Evolutionary conservation across 306 rosid genomes (phyloP), one percentile per base, ranked within the genome.

Genomic region (Mimosa pudica): DNA sequence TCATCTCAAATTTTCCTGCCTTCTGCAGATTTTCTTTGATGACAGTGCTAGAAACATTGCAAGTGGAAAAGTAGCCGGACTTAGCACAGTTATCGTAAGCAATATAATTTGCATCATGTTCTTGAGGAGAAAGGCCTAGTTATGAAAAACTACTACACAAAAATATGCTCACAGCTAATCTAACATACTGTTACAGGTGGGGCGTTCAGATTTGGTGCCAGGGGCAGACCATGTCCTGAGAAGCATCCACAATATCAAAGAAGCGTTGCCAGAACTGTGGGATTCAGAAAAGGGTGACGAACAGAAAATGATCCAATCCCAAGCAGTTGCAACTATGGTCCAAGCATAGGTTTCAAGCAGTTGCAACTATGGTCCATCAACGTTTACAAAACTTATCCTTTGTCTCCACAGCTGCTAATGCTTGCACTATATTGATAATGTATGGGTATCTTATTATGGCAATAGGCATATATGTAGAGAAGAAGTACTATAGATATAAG

Each of bases 191-290:
- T 84, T 85, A 79, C 92, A 93, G 98, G 90, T 93, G 49, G 98
- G 97, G 8, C 83, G 87, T 57, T 87, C 93, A 18, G 91, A 76
- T 30, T 75, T 88, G 84, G 93, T 89, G 51, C 88, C 93, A 5
- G 95, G 91, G 51, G 98, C 97, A 32, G 97, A 93, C 79, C 84
- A 90, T 87, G 95, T 85, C 14, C 86, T 93, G 71, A 81, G 86
- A 30, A 93, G 95, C 89, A 91, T 91, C 82, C 97, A 93, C 81
- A 91, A 93, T 80, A 91, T 93, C 81, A 90, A 83, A 87, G 97
- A 91, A 82, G 97, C 95, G 70, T 36, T 92, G 20, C 95, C 98
- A 58, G 95, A 91, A 85, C 82, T 91, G 85, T 90, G 97, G 97
- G 89, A 86, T 58, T 71, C 75, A 45, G 83, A 77, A 69, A 85